phyloP scores from a whole-genome alignment of 2,329 filamentous ascomycete genomes.

The Clarireedia hainanense region DNA sequence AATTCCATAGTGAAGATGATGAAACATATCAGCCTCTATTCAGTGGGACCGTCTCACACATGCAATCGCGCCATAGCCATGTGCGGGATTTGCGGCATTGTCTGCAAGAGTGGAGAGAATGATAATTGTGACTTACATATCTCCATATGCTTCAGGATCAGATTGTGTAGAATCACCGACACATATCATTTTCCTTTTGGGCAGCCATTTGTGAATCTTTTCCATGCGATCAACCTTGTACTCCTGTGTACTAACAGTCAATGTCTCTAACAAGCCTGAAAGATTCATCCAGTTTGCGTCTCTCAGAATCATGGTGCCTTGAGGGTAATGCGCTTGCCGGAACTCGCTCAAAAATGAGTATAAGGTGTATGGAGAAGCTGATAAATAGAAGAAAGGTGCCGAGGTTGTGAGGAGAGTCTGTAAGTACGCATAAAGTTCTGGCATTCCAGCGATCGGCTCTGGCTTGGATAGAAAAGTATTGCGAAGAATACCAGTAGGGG shows the following conservation, averaged over 20 bases:
- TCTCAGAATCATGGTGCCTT: constrained; percentile 74
- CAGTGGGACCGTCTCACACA: no score
- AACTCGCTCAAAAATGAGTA: constrained; percentile 81
- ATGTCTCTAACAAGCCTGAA: constrained; percentile 66
- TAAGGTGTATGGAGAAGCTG: constrained; percentile 87
- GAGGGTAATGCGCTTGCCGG: constrained; percentile 60
- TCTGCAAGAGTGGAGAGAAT: not conserved
- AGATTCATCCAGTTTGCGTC: constrained; percentile 84
- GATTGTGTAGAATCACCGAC: constrained; percentile 89
- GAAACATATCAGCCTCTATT: not conserved
- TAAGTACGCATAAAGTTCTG: constrained; percentile 68
- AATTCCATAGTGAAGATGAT: not conserved
- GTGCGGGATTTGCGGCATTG: not conserved
- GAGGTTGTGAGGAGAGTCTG: constrained; percentile 40
- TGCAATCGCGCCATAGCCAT: not conserved
- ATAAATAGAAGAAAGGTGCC: constrained; percentile 86
- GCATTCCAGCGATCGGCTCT: constrained; percentile 69
- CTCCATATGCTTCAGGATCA: constrained; percentile 84
- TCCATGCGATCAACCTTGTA: constrained; percentile 80
- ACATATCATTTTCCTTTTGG: constrained; percentile 68
- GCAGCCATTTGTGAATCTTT: constrained; percentile 73
- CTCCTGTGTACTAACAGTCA: constrained; percentile 72
- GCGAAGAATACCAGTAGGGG: constrained; percentile 70
- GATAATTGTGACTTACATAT: constrained; percentile 48
- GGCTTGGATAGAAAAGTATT: constrained; percentile 78